phyloP scores from a whole-genome alignment of 2,329 filamentous ascomycete species.

The Cladophialophora immunda region DNA sequence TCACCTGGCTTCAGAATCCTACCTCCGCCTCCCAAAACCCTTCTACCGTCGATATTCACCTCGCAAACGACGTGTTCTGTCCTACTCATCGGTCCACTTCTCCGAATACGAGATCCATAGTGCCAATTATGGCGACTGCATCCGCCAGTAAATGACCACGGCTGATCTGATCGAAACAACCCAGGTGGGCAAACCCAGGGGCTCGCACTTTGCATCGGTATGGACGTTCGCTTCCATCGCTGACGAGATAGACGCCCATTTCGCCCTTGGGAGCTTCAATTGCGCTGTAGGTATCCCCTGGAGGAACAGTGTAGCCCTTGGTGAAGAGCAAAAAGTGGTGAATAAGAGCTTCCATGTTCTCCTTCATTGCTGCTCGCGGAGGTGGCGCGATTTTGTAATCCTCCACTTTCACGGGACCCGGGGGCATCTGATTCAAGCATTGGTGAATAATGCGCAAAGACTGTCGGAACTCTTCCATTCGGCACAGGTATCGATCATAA shows the following conservation, averaged over 20 bases:
- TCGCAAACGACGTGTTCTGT: no score
- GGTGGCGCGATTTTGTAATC: conserved; percentile 99
- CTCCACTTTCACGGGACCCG: conserved; percentile 91
- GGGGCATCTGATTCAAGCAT: conserved; percentile 98
- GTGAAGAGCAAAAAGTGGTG: conserved; percentile 99
- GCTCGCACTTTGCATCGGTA: conserved; percentile 98
- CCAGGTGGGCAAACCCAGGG: conserved; percentile 93
- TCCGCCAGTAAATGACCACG: conserved; percentile 94
- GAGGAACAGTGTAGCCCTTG: conserved; percentile 96
- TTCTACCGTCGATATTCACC: background rate
- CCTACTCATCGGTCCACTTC: conserved; percentile 61
- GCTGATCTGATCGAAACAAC: conserved; percentile 91
- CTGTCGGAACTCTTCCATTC: conserved; percentile 99
- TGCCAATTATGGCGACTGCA: conserved; percentile 90
- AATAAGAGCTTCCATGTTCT: conserved; percentile 99
- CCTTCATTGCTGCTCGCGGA: conserved; percentile 98
- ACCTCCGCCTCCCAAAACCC: conserved; percentile 3
- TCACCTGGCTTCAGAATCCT: background rate
- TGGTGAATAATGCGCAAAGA: conserved; percentile 98
- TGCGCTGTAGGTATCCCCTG: conserved; percentile 95
- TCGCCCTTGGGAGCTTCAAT: conserved; percentile 99
- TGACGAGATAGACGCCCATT: conserved; percentile 97
- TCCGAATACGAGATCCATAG: conserved; percentile 67
- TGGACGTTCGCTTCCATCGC: conserved; percentile 92
- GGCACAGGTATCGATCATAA: conserved; percentile 98